A percentile compares a stretch with the other conserved stretches of the same genome.
phyloP scores from a whole-genome alignment of 2,329 filamentous ascomycete genomes.

The Ophiognomonia clavigignenti-juglandacearum region DNA sequence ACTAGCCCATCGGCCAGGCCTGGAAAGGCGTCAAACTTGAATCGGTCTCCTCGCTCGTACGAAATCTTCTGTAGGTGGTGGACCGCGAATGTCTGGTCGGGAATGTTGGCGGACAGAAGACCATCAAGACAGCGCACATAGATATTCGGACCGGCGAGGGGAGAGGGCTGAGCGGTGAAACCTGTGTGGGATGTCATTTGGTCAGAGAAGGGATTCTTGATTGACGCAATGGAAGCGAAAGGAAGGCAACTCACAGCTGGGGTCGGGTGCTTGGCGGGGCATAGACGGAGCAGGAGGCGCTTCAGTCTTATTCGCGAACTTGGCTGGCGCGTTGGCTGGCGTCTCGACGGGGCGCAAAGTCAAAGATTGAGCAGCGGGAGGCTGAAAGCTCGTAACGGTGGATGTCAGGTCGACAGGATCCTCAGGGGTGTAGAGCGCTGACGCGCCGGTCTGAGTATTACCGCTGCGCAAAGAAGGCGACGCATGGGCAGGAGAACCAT shows the following conservation, averaged over 20 bases:
- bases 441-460: too few relatives aligned
- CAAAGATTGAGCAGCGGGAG: conserved; percentile 56
- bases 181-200: conserved; percentile 4
- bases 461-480: too few relatives aligned
- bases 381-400: conserved; percentile 66
- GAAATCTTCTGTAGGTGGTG: conserved; percentile 95
- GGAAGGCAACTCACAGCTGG: conserved; percentile 53
- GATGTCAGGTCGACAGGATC: conserved; percentile 53
- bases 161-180: conserved; percentile 19
- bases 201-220: neutral
- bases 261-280: conserved; percentile 28
- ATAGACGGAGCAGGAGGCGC: conserved; percentile 17
- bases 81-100: conserved; percentile 87
- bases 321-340: conserved; percentile 66
- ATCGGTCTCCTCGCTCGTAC: conserved; percentile 90
- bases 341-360: conserved; percentile 70
- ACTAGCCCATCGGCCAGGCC: conserved; percentile 84
- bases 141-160: conserved; percentile 76
- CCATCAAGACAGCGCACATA: conserved; percentile 85
- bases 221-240: accelerated
- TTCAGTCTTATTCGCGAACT: conserved; percentile 58
- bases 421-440: conserved; percentile 46
- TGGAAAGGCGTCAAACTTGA: conserved; percentile 88
- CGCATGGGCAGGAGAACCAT: conserved; percentile 21
- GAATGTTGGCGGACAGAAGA: conserved; percentile 70